Evolutionary conservation across 148 eudicot species (phyloP).

Genomic region (Rhododendron williamsianum): DNA sequence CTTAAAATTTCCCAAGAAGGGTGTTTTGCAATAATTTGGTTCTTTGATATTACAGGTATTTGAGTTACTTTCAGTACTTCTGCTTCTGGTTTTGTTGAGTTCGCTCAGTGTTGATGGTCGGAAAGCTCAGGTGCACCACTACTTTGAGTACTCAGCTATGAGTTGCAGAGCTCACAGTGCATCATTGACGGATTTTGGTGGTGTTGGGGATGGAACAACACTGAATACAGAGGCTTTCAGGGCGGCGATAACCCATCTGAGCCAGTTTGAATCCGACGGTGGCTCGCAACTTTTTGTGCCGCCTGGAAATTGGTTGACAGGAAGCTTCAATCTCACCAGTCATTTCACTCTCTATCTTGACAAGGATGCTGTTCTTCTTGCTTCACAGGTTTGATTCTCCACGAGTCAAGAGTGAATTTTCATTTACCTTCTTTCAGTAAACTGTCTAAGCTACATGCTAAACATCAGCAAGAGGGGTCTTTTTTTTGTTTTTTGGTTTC

Average conservation of each 20-base stretch:
- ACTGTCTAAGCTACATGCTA: neutral
- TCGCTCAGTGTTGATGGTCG: slow-evolving; percentile 25
- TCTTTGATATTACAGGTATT: slow-evolving; percentile 28
- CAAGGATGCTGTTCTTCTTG: slow-evolving; percentile 84
- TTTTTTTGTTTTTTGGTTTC: neutral
- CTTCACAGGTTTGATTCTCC: slow-evolving; percentile 58
- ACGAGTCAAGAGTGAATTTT: no score
- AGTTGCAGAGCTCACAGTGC: slow-evolving; percentile 9
- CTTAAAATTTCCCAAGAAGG: neutral
- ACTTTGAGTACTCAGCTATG: slow-evolving; percentile 17
- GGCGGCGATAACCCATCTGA: slow-evolving; percentile 57
- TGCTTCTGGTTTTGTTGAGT: slow-evolving; percentile 9
- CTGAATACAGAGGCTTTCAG: slow-evolving; percentile 72
- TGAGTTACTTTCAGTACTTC: slow-evolving; percentile 4
- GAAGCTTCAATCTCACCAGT: slow-evolving; percentile 89
- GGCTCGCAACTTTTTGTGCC: slow-evolving; percentile 80
- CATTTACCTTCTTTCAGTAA: neutral
- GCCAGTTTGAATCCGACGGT: slow-evolving; percentile 53
- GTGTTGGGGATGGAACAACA: slow-evolving; percentile 76
- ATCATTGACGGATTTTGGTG: slow-evolving; percentile 75
- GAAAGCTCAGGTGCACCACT: slow-evolving; percentile 15
- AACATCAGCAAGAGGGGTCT: neutral
- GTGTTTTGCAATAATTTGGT: neutral
- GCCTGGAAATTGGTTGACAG: slow-evolving; percentile 87
- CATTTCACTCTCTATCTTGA: slow-evolving; percentile 82